phyloP scores from a whole-genome alignment of 2,329 filamentous ascomycete genomes.

The Colletotrichum cereale region DNA sequence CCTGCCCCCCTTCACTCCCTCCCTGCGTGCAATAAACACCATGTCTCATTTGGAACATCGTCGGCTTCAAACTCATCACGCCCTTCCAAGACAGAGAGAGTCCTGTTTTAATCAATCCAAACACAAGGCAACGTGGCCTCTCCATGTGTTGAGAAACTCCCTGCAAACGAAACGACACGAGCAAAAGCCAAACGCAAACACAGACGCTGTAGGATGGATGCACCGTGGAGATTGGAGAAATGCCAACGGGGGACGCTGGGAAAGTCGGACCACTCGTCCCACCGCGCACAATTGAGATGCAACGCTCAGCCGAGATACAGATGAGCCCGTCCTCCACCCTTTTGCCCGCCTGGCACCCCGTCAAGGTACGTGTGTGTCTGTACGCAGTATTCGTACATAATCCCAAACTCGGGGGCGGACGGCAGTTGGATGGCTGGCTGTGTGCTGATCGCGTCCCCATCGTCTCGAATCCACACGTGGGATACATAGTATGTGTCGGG shows the following conservation, averaged over 20 bases:
- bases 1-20: background rate
- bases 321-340: background rate
- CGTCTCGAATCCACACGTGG: conserved; percentile 6
- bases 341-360: background rate
- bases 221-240: background rate
- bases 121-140: background rate
- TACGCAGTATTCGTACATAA: background rate
- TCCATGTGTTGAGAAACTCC: too few species aligned
- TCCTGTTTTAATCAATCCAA: too few species aligned
- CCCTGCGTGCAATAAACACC: background rate
- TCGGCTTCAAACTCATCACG: background rate
- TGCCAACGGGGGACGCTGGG: too few species aligned
- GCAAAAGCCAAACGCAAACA: background rate
- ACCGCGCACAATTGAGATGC: conserved; percentile 23
- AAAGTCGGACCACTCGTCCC: background rate
- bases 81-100: background rate
- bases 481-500: background rate
- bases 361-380: background rate
- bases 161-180: background rate
- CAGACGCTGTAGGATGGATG: background rate
- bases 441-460: background rate
- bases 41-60: background rate
- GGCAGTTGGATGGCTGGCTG: background rate
- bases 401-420: background rate
- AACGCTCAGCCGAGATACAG: conserved; percentile 8